Evolutionary conservation across 139 green algal genomes (phyloP).

Genomic region (Chlorella sorokiniana): DNA sequence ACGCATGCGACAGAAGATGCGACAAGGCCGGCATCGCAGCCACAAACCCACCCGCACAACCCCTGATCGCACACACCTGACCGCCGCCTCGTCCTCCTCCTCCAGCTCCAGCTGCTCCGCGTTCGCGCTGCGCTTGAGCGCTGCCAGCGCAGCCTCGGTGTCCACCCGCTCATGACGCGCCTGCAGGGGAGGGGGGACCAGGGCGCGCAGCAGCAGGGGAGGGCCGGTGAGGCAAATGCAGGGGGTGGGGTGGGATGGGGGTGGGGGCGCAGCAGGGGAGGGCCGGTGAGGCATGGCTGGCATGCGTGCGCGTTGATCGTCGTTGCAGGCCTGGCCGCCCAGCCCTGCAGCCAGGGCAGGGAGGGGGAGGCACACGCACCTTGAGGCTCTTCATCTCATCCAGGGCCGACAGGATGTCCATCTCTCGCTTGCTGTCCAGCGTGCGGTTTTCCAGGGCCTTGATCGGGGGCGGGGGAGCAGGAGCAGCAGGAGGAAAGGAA

Average conservation of each 20-base stretch:
- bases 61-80: constrained; percentile 25
- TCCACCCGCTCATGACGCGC: constrained; percentile 42
- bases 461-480: too few species aligned
- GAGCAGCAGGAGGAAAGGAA: not conserved
- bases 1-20: not conserved
- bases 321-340: too few species aligned
- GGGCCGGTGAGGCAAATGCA: not conserved
- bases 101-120: constrained; percentile 50
- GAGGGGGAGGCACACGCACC: not conserved
- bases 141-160: constrained; percentile 29
- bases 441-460: constrained; percentile 91
- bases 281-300: too few species aligned
- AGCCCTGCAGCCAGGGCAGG: too few species aligned
- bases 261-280: too few species aligned
- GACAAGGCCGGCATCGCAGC: not conserved
- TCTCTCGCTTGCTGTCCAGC: constrained; percentile 91
- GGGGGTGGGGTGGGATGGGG: too few species aligned
- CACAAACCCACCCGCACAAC: not conserved
- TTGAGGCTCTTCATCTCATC: constrained; percentile 92
- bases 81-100: constrained; percentile 69
- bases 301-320: too few species aligned
- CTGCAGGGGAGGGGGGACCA: not conserved
- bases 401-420: constrained; percentile 95
- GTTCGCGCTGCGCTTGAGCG: constrained; percentile 27
- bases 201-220: not conserved